These are phyloP conservation scores for Lithospermum erythrorhizon DNA, from an alignment of 257 asterid genomes.

Conservation along the genomic window DNA sequence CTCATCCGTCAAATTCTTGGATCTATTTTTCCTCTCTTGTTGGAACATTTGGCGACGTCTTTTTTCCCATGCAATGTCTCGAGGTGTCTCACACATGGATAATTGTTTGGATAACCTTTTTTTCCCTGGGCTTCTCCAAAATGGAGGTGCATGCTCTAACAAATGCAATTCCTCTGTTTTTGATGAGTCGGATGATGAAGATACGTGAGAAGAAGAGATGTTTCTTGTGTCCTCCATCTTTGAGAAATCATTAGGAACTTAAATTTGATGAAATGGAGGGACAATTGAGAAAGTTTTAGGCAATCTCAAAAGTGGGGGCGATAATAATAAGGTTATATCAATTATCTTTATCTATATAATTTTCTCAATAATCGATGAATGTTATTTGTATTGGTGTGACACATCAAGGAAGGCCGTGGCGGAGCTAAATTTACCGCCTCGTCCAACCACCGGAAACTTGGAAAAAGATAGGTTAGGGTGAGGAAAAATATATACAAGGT, in stretches of 20 bases:
- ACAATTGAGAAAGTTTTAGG: too few relatives aligned
- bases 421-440: constrained; percentile 22
- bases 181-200: constrained; percentile 1
- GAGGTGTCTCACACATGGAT: neutral
- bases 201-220: neutral
- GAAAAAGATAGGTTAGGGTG: constrained; percentile 6
- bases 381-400: neutral
- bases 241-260: neutral
- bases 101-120: constrained; percentile 2
- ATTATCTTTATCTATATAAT: neutral
- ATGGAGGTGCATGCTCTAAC: constrained; percentile 2
- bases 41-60: neutral
- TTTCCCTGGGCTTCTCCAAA: neutral
- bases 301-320: neutral
- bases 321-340: too few relatives aligned
- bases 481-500: neutral
- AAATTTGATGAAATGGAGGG: neutral
- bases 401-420: constrained; percentile 16
- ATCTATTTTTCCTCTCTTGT: constrained; percentile 35
- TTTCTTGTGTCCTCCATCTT: constrained; percentile 11
- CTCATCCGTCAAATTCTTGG: constrained; percentile 48
- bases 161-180: neutral
- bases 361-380: neutral
- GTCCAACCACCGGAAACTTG: constrained; percentile 22
- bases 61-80: constrained; percentile 1